These are phyloP conservation scores for Perilla frutescens DNA, from an alignment of 257 asterid species.

Conservation along the genomic window DNA sequence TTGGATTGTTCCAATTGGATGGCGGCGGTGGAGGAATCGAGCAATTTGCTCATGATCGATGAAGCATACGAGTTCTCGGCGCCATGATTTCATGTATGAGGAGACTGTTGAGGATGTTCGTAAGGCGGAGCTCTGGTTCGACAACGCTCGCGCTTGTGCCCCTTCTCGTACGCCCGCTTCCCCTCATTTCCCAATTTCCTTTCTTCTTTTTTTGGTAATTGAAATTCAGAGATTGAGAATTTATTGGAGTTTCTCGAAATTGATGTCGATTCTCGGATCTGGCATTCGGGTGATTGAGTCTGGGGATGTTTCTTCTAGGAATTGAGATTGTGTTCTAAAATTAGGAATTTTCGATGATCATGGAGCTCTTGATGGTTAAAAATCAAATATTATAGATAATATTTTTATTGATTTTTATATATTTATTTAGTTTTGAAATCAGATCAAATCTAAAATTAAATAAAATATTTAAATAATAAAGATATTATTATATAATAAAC, in stretches of 20 bases:
- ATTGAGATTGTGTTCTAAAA: too few species aligned
- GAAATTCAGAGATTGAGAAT: background rate
- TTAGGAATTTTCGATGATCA: too few species aligned
- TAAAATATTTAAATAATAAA: too few species aligned
- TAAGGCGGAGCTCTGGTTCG: slow-evolving; percentile 89
- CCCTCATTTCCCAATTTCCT: slow-evolving; percentile 9
- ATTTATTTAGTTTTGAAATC: too few species aligned
- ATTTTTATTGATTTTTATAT: too few species aligned
- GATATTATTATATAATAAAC: too few species aligned
- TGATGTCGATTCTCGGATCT: background rate
- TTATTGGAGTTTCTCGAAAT: background rate
- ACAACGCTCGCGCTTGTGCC: slow-evolving; percentile 56
- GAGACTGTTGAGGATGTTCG: slow-evolving; percentile 69
- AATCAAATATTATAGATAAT: too few species aligned
- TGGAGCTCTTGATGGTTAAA: too few species aligned
- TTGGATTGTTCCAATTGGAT: slow-evolving; percentile 24
- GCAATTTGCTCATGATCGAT: slow-evolving; percentile 53
- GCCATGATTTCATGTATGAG: slow-evolving; percentile 60
- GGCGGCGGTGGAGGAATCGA: slow-evolving; percentile 61
- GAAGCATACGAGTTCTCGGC: slow-evolving; percentile 84
- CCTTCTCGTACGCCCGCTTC: slow-evolving; percentile 81
- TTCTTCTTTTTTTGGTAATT: background rate
- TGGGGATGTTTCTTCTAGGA: background rate
- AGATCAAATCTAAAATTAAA: too few species aligned
- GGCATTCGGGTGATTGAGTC: background rate